Conservation (phyloP, 805 yeast species). For the Grigorovia yakushimaensis region DNA sequence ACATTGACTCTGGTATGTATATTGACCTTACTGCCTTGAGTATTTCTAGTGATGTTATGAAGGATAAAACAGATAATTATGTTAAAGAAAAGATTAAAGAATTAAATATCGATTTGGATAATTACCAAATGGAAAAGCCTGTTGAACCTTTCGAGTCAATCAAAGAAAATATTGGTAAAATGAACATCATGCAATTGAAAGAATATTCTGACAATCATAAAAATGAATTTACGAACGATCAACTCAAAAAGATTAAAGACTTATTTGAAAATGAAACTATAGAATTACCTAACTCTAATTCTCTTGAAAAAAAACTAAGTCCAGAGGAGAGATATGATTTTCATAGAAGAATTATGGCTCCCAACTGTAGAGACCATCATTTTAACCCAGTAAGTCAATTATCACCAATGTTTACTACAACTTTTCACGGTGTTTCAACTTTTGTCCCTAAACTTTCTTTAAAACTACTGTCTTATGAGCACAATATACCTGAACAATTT, state of each 20-base stretch:
- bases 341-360: slow-evolving; percentile 27
- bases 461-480: slow-evolving; percentile 39
- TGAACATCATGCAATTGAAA: slow-evolving; percentile 5
- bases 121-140: background rate
- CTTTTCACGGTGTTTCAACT: slow-evolving; percentile 49
- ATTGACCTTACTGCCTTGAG: slow-evolving; percentile 65
- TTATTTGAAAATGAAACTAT: slow-evolving; percentile 7
- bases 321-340: slow-evolving; percentile 28
- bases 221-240: slow-evolving; percentile 6
- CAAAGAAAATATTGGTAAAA: background rate
- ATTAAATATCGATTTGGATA: background rate
- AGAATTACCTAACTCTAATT: background rate
- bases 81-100: background rate
- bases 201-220: slow-evolving; percentile 8
- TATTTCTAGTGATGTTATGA: slow-evolving; percentile 28
- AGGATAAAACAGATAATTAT: background rate
- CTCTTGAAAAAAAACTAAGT: slow-evolving; percentile 14
- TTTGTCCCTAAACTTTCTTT: slow-evolving; percentile 42
- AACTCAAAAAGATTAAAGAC: slow-evolving; percentile 5
- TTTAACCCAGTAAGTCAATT: slow-evolving; percentile 39
- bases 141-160: background rate
- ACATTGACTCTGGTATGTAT: slow-evolving; percentile 56
- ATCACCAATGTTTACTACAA: slow-evolving; percentile 42
- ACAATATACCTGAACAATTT: slow-evolving; percentile 31
- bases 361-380: slow-evolving; percentile 54